Evolutionary conservation across 108 stramenopile species (phyloP), one percentile per base, ranked within the genome.

Genomic region (Parietichytrium sp.): DNA sequence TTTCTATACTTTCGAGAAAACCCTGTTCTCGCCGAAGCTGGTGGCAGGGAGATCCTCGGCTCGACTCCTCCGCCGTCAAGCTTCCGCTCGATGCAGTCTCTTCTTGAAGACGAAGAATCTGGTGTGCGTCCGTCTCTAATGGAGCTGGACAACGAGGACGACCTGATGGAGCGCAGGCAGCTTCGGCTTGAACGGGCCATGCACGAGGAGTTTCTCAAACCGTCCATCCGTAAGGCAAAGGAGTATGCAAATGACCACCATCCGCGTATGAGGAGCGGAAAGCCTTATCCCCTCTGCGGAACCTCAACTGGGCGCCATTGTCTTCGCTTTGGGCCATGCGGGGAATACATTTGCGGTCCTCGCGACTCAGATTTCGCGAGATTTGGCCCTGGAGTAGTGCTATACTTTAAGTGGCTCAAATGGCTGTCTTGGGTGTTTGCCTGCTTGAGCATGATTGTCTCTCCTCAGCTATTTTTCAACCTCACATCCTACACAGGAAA

Each of bases 371-470:
- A 79, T 23, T 48, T 79, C 13, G 78, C 78, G 2, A 23, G 47
- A 23, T 79, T 29, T 29, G 78, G 78, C 47, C 27, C 78, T 13
- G 78, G 78, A 47, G 49, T 79, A 1, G 27, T 23, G 29, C 78
- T 79, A 15, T 79, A 79, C 48, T 79, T 79, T n/a, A 79, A 79
- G 29, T 79, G 47, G 47, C 42, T 79, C 78, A 79, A 79, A 29
- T 79, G 78, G 78, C 48, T 79, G 15, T 10, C 78, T 10, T 79
- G 78, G 48, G 29, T 79, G 78, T 79, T 79, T 23, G 23, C 25
- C 26, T 8, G 48, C 2, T 48, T 79, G 27, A 48, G 47, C 78
- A 7, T 79, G 23, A 15, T 79, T 1, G 47, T 18, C 47, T 27
- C 30, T 7, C 78, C 78, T 4, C 16, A 47, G 47, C 26, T 79